Conservation (phyloP, 148 eudicot genomes). For the Cornus florida region DNA sequence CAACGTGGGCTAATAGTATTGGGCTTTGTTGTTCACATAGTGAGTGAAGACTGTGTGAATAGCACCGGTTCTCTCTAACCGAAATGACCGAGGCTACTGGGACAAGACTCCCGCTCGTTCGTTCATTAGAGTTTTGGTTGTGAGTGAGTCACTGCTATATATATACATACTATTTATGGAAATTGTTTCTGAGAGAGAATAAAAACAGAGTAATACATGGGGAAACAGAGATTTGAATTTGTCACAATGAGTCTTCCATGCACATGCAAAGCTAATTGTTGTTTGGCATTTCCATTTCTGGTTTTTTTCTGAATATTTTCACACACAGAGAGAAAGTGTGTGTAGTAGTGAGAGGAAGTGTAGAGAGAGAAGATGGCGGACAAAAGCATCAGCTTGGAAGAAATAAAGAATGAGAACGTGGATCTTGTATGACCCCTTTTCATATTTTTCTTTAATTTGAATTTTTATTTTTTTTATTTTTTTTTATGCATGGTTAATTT, state of each 20-base stretch:
- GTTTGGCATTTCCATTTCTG: neutral
- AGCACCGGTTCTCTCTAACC: neutral
- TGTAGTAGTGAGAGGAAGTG: no score
- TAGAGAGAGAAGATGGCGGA: slow-evolving; percentile 15
- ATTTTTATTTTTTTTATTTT: neutral
- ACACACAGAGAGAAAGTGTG: neutral
- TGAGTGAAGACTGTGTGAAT: neutral
- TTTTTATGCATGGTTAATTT: neutral
- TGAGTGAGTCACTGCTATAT: neutral
- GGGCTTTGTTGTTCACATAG: no score
- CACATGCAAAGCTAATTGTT: neutral
- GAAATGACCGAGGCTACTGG: slow-evolving; percentile 5
- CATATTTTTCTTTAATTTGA: neutral
- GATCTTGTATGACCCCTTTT: slow-evolving; percentile 53
- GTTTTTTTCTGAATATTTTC: neutral
- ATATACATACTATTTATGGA: neutral
- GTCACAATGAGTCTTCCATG: neutral
- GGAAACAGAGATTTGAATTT: neutral
- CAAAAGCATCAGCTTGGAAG: slow-evolving; percentile 28
- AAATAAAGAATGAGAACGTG: slow-evolving; percentile 57
- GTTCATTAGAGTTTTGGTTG: neutral
- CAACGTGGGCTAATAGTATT: neutral
- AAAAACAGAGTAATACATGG: neutral
- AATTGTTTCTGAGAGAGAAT: neutral
- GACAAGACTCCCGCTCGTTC: slow-evolving; percentile 10